Evolutionary conservation across 306 rosid species (phyloP).

Genomic region (Heteromeles arbutifolia): DNA sequence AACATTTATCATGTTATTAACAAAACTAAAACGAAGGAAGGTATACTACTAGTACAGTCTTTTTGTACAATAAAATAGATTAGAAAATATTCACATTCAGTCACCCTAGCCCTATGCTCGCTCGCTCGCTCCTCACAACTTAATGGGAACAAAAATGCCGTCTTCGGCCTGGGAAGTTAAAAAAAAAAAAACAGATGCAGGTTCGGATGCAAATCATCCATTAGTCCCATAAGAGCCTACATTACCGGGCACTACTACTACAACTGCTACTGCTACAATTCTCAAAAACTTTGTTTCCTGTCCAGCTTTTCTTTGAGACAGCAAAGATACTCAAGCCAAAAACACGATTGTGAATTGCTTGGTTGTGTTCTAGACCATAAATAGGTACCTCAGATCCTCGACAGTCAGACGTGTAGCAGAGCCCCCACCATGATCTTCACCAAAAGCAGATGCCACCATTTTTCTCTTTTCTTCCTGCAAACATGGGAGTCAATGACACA

Average conservation of each 20-base stretch:
- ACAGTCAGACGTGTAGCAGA: constrained; percentile 74
- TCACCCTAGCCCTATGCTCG: background rate
- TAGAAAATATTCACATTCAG: constrained; percentile 19
- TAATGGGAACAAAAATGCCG: constrained; percentile 29
- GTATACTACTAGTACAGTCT: background rate
- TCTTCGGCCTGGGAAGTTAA: background rate
- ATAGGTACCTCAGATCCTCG: constrained; percentile 90
- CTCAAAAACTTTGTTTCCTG: background rate
- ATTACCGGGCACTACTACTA: background rate
- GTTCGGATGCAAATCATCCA: constrained; percentile 4
- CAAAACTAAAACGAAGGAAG: background rate
- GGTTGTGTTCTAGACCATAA: constrained; percentile 56
- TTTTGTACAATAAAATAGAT: background rate
- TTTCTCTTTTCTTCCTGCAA: constrained; percentile 88
- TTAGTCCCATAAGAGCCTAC: background rate
- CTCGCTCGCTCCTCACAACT: constrained; percentile 4
- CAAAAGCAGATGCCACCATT: constrained; percentile 98
- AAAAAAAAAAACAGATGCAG: background rate
- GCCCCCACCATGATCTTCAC: constrained; percentile 80
- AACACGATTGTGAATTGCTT: background rate
- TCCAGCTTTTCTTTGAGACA: constrained; percentile 2
- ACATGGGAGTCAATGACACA: constrained; percentile 16
- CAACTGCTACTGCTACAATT: no score
- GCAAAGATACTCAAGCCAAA: constrained; percentile 6
- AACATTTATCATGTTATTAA: background rate